Evolutionary conservation across 176 grass and related monocot genomes (phyloP).

Genomic region (Cenchrus fungigraminus): DNA sequence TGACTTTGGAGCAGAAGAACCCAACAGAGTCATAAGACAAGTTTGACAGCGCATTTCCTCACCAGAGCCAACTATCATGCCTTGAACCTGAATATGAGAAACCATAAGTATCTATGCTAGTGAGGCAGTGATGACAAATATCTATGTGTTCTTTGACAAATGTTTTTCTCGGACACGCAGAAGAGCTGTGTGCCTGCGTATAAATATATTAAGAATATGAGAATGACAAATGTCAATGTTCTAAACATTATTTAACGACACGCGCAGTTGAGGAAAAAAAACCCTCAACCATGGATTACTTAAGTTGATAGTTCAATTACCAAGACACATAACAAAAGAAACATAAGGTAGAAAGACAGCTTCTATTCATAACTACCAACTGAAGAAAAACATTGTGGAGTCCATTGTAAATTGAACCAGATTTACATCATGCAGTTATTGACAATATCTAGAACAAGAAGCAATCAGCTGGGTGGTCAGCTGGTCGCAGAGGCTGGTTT

Average conservation of each 20-base stretch:
- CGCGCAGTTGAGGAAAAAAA: conserved; percentile 8
- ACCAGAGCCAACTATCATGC: conserved; percentile 63
- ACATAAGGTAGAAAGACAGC: neutral
- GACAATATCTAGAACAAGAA: conserved; percentile 31
- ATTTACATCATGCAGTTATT: conserved; percentile 30
- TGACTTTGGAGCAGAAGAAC: conserved; percentile 37
- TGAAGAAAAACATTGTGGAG: neutral
- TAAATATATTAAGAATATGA: neutral
- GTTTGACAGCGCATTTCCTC: conserved; percentile 73
- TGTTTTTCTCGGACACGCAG: neutral
- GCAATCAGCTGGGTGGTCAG: neutral
- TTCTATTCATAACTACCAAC: conserved; percentile 17
- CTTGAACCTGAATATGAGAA: conserved; percentile 69
- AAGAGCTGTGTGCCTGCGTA: too few species aligned
- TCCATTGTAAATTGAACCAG: conserved; percentile 19
- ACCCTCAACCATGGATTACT: conserved; percentile 21
- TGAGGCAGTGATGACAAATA: conserved; percentile 23
- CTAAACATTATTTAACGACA: conserved; percentile 22
- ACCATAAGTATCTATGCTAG: conserved; percentile 33
- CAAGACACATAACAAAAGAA: conserved; percentile 23
- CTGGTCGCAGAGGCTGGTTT: too few species aligned
- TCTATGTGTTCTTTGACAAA: conserved; percentile 2
- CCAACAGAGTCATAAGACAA: conserved; percentile 61
- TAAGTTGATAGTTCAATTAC: conserved; percentile 37
- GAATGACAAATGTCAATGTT: neutral